phyloP scores from a whole-genome alignment of 257 asterid genomes.

The Vinca minor region DNA sequence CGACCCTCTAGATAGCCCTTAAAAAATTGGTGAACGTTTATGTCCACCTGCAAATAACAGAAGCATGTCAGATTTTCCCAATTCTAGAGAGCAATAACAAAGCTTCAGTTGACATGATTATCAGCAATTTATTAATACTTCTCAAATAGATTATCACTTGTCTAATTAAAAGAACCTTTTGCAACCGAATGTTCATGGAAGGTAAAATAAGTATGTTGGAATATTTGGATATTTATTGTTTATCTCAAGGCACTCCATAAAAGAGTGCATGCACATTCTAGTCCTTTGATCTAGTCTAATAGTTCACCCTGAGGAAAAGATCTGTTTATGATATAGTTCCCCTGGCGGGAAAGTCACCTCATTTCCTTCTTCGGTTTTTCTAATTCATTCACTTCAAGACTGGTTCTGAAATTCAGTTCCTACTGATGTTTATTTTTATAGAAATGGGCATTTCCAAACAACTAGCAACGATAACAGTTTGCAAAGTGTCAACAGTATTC shows the following conservation, averaged over 20 bases:
- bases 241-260: neutral
- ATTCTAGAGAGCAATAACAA: neutral
- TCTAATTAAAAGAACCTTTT: neutral
- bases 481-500: neutral
- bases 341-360: no score
- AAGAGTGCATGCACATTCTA: neutral
- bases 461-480: neutral
- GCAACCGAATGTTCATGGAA: neutral
- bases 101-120: no score
- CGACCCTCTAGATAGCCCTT: slow-evolving; percentile 50
- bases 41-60: slow-evolving; percentile 33
- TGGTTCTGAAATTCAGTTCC: no score
- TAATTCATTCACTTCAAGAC: no score
- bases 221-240: neutral
- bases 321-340: no score
- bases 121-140: neutral
- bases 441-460: neutral
- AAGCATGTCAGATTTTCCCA: neutral
- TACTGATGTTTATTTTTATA: neutral
- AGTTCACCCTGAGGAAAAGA: no score
- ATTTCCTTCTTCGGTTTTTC: no score
- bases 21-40: slow-evolving; percentile 42
- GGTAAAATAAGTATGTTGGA: neutral
- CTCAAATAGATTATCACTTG: neutral
- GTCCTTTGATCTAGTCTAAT: no score